A percentile compares a stretch with the other conserved stretches of the same genome.
These are phyloP conservation scores for Ophiostoma sp. DNA, from an alignment of 2,329 filamentous ascomycete genomes.

Conservation along the genomic window DNA sequence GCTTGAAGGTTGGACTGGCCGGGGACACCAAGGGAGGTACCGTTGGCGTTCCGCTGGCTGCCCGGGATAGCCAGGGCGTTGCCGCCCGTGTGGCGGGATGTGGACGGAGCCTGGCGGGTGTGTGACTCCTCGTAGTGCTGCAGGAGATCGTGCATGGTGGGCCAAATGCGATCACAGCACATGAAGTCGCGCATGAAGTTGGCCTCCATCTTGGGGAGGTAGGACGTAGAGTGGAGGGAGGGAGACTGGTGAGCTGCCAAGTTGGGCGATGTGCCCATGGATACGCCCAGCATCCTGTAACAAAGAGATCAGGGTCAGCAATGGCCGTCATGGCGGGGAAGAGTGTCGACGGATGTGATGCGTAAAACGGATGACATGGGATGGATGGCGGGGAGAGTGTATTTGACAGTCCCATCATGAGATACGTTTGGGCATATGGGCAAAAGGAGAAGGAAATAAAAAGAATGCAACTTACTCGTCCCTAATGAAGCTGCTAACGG, in stretches of 20 bases:
- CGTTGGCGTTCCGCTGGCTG: slow-evolving; percentile 21
- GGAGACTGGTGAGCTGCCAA: slow-evolving; percentile 73
- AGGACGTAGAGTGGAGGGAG: slow-evolving; percentile 94
- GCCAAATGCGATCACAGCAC: slow-evolving; percentile 86
- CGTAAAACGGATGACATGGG: not conserved
- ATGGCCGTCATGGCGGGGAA: not conserved
- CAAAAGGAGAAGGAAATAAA: not conserved
- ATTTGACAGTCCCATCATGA: not conserved
- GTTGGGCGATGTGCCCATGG: slow-evolving; percentile 82
- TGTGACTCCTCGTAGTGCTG: slow-evolving; percentile 97
- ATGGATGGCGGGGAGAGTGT: not conserved
- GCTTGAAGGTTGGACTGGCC: slow-evolving; percentile 26
- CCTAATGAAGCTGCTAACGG: slow-evolving; percentile 93
- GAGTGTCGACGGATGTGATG: not conserved
- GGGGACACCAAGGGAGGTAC: slow-evolving; percentile 17
- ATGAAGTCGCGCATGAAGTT: slow-evolving; percentile 98
- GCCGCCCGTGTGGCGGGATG: slow-evolving; percentile 35
- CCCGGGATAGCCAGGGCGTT: slow-evolving; percentile 8
- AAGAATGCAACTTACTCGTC: slow-evolving; percentile 77
- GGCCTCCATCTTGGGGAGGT: slow-evolving; percentile 92
- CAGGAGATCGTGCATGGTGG: slow-evolving; percentile 89
- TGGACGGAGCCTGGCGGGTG: slow-evolving; percentile 62
- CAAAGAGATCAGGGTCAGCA: slow-evolving; percentile 30
- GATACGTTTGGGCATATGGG: not conserved
- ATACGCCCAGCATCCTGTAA: slow-evolving; percentile 76